Percentiles rank a stretch among this genome's conserved stretches.
Evolutionary conservation across 106 monocot species (phyloP).

Genomic region (Allium sativum): DNA sequence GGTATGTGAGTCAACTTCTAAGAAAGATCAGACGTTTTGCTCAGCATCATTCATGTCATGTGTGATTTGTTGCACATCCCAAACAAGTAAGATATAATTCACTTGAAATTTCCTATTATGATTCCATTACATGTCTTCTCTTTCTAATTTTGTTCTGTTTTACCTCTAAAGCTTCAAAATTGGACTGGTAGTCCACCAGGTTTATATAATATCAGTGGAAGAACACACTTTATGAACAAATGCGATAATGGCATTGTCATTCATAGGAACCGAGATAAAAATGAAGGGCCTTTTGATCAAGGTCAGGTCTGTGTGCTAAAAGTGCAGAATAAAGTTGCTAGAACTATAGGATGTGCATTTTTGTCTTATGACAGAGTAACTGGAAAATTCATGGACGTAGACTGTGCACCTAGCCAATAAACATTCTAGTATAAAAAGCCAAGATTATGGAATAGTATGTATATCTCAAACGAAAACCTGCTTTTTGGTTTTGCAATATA

Average conservation of each 20-base stretch:
- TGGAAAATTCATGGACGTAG: constrained; percentile 30
- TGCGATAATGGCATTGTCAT: constrained; percentile 98
- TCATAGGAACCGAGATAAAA: constrained; percentile 65
- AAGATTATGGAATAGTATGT: no score
- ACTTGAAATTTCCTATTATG: no score
- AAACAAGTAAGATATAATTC: constrained; percentile 9
- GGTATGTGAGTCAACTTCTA: constrained; percentile 92
- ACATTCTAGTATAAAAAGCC: no score
- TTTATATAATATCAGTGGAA: constrained; percentile 96
- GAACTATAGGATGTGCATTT: constrained; percentile 59
- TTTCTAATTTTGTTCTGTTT: constrained; percentile 1
- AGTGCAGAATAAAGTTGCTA: constrained; percentile 77
- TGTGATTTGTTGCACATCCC: constrained; percentile 23
- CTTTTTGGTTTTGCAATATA: no score
- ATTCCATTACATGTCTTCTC: no score
- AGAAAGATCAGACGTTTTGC: constrained; percentile 85
- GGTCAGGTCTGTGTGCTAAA: constrained; percentile 76
- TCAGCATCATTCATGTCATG: constrained; percentile 25
- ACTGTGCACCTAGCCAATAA: no score
- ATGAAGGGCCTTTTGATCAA: constrained; percentile 41
- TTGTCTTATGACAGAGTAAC: constrained; percentile 70
- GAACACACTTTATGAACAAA: constrained; percentile 95
- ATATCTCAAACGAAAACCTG: no score
- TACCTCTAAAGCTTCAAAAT: constrained; percentile 63
- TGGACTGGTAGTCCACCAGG: constrained; percentile 76